These are phyloP conservation scores for Vigna trinervia DNA, from an alignment of 306 rosid genomes.

Conservation along the genomic window DNA sequence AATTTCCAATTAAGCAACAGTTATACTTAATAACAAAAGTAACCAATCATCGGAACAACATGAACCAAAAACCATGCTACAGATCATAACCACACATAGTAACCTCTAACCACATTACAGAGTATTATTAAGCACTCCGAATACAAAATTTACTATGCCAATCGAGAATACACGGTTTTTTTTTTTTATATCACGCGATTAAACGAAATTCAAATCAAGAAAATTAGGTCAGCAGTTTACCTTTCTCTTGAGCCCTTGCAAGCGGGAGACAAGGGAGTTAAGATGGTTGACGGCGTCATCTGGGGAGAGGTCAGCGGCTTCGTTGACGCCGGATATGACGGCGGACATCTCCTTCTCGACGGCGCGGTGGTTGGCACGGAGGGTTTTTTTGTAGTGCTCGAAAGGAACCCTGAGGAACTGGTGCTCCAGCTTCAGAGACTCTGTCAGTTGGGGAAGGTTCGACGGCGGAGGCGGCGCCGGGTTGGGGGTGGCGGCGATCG, in stretches of 20 bases:
- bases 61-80: slow-evolving; percentile 15
- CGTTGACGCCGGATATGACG: slow-evolving; percentile 69
- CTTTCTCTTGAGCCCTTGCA: slow-evolving; percentile 92
- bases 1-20: not conserved
- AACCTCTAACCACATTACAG: slow-evolving; percentile 16
- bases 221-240: slow-evolving; percentile 51
- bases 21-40: not conserved
- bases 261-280: slow-evolving; percentile 79
- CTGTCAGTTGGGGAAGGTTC: slow-evolving; percentile 62
- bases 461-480: slow-evolving; percentile 51
- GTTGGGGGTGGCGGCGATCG: slow-evolving; percentile 38
- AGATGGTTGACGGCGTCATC: slow-evolving; percentile 81
- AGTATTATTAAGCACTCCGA: slow-evolving; percentile 16
- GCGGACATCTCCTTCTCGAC: slow-evolving; percentile 84
- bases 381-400: slow-evolving; percentile 95
- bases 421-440: slow-evolving; percentile 89
- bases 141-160: slow-evolving; percentile 12
- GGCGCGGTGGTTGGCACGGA: slow-evolving; percentile 88
- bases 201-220: slow-evolving; percentile 25
- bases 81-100: not conserved
- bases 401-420: slow-evolving; percentile 97
- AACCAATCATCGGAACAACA: not conserved
- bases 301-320: slow-evolving; percentile 56
- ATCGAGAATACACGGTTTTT: not conserved
- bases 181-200: not conserved